These are phyloP conservation scores for Dianthus caryophyllus DNA, from an alignment of 148 eudicot species.

Conservation along the genomic window DNA sequence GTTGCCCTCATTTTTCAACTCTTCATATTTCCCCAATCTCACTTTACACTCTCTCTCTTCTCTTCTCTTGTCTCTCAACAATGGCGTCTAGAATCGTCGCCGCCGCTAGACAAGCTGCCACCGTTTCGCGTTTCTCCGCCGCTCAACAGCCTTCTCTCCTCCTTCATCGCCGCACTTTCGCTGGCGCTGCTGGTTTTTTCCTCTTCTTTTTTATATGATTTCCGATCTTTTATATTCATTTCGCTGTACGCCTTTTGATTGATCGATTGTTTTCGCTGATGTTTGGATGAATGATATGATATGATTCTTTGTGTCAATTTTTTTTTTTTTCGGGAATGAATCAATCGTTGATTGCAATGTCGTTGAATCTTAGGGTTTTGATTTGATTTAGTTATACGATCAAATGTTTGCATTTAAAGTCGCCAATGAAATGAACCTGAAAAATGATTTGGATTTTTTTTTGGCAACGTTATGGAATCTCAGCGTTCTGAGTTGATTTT, in stretches of 20 bases:
- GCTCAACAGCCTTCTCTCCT: slow-evolving; percentile 32
- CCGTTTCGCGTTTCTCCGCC: slow-evolving; percentile 37
- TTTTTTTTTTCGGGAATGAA: not conserved
- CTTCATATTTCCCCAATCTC: too few relatives aligned
- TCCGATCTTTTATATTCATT: not conserved
- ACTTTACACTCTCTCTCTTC: not conserved
- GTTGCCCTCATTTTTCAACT: too few relatives aligned
- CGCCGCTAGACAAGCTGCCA: slow-evolving; percentile 58
- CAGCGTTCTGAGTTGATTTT: not conserved
- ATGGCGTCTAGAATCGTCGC: slow-evolving; percentile 54
- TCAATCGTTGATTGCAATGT: not conserved
- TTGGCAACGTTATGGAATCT: not conserved
- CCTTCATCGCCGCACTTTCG: slow-evolving; percentile 62
- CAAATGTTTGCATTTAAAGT: not conserved
- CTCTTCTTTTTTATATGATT: not conserved
- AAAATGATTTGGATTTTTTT: not conserved
- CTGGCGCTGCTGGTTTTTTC: slow-evolving; percentile 54
- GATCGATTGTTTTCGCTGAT: not conserved
- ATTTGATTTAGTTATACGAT: not conserved
- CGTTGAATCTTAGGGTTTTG: not conserved
- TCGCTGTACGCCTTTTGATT: not conserved
- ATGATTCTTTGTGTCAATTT: not conserved
- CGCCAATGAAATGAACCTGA: not conserved
- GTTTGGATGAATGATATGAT: not conserved
- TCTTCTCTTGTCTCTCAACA: slow-evolving; percentile 11